Evolutionary conservation across 2,329 filamentous ascomycete genomes (phyloP).

Genomic region (Laburnicola sp.): DNA sequence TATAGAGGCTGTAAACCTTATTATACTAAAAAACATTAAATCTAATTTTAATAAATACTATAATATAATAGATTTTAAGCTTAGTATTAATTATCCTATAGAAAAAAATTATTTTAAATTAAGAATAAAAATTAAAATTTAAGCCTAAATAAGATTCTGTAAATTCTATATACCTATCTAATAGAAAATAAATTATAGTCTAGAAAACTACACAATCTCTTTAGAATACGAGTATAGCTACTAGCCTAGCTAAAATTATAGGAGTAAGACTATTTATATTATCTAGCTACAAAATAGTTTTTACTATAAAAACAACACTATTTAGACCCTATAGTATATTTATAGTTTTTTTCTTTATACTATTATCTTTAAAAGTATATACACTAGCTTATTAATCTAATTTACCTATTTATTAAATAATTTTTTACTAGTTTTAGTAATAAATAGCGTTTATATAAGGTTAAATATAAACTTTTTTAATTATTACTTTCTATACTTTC

Average conservation of each 20-base stretch:
- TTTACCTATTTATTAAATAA: slow-evolving; percentile 10
- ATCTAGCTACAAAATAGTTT: slow-evolving; percentile 10
- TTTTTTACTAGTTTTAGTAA: slow-evolving; percentile 10
- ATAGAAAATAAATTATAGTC: slow-evolving; percentile 9
- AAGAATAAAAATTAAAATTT: no score
- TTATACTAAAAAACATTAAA: no score
- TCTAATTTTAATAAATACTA: not conserved
- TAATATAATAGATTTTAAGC: not conserved
- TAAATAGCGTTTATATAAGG: slow-evolving; percentile 9
- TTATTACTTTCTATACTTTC: slow-evolving; percentile 11
- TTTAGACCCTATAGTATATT: slow-evolving; percentile 11
- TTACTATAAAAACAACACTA: slow-evolving; percentile 7
- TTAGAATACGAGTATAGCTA: slow-evolving; percentile 8
- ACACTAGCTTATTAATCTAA: slow-evolving; percentile 12
- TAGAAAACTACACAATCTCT: slow-evolving; percentile 4
- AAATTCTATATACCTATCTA: slow-evolving; percentile 9
- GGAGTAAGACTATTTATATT: slow-evolving; percentile 10
- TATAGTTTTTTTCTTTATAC: slow-evolving; percentile 7
- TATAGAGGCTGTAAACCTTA: no score
- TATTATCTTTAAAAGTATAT: slow-evolving; percentile 13
- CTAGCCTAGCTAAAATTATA: slow-evolving; percentile 5
- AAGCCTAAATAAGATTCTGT: no score
- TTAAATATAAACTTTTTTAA: slow-evolving; percentile 11
- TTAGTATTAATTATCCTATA: not conserved
- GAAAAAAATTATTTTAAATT: slow-evolving; percentile 1